phyloP scores from a whole-genome alignment of 2,329 filamentous ascomycete genomes.

The Aspergillus caelatus region DNA sequence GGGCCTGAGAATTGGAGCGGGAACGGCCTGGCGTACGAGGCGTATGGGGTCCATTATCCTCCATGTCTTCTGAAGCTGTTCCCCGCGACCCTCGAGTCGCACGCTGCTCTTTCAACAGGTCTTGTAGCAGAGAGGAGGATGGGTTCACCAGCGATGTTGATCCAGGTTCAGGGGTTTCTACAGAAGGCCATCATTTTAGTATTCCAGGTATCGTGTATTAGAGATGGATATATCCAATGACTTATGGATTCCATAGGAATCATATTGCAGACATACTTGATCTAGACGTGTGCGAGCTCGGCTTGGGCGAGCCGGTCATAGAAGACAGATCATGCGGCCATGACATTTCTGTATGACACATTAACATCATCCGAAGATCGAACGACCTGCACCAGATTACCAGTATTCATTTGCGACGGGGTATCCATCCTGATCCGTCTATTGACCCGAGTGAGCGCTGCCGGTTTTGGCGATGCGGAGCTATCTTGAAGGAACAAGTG shows the following conservation, averaged over 20 bases:
- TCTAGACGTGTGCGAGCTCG: neutral
- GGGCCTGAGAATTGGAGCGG: constrained; percentile 22
- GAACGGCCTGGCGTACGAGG: constrained; percentile 29
- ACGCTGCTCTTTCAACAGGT: constrained; percentile 45
- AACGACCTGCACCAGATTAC: constrained; percentile 14
- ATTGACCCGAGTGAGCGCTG: constrained; percentile 36
- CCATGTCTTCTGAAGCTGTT: constrained; percentile 25
- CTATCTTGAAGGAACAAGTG: constrained; percentile 19
- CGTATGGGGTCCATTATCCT: constrained; percentile 27
- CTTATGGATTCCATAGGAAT: neutral
- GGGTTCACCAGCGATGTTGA: constrained; percentile 41
- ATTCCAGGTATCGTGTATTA: neutral
- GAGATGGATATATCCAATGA: neutral
- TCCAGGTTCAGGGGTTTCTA: constrained; percentile 35
- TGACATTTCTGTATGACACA: constrained; percentile 25
- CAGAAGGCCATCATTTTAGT: constrained; percentile 12
- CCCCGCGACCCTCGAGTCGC: constrained; percentile 38
- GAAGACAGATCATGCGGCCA: constrained; percentile 36
- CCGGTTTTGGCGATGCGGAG: constrained; percentile 29
- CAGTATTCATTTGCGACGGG: constrained; percentile 26
- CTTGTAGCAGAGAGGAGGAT: constrained; percentile 43
- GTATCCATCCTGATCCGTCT: constrained; percentile 35
- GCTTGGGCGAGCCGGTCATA: constrained; percentile 12
- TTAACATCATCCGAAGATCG: constrained; percentile 13
- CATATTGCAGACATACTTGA: constrained; percentile 8